Conservation (phyloP, 768 basidiomycete genomes). For the Boletus reticulatus region DNA sequence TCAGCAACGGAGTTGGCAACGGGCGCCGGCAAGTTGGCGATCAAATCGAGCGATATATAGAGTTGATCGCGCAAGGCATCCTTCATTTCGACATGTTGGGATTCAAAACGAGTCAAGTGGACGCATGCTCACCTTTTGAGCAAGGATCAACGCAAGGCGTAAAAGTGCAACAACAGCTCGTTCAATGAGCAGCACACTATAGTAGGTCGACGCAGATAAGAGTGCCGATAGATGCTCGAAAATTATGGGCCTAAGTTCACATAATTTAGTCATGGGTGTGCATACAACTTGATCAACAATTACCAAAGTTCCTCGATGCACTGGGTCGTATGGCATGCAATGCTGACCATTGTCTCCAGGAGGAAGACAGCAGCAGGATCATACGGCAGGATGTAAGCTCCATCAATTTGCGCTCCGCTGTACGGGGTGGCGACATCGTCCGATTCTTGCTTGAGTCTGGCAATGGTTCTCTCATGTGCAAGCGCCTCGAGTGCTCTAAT, state of each 20-base stretch:
- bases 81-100: conserved; percentile 37
- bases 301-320: conserved; percentile 90
- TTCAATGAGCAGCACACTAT: conserved; percentile 90
- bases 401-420: conserved; percentile 38
- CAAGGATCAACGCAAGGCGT: conserved; percentile 78
- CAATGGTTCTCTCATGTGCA: conserved; percentile 87
- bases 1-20: conserved; percentile 88
- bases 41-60: conserved; percentile 88
- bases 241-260: conserved; percentile 72
- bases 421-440: conserved; percentile 51
- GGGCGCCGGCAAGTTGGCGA: conserved; percentile 72
- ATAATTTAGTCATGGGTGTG: not conserved
- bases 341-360: conserved; percentile 91
- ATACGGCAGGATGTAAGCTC: conserved; percentile 68
- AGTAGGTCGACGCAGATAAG: conserved; percentile 71
- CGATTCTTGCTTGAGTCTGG: conserved; percentile 65
- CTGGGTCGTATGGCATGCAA: conserved; percentile 71
- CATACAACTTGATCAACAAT: conserved; percentile 20
- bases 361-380: conserved; percentile 96
- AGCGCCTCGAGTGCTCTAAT: conserved; percentile 85
- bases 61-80: conserved; percentile 87
- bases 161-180: conserved; percentile 89
- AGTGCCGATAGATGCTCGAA: conserved; percentile 91
- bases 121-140: conserved; percentile 58
- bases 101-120: not conserved